Percentiles rank a stretch among this genome's conserved stretches.
phyloP scores from a whole-genome alignment of 768 basidiomycete genomes.

The Lentinula sp. region DNA sequence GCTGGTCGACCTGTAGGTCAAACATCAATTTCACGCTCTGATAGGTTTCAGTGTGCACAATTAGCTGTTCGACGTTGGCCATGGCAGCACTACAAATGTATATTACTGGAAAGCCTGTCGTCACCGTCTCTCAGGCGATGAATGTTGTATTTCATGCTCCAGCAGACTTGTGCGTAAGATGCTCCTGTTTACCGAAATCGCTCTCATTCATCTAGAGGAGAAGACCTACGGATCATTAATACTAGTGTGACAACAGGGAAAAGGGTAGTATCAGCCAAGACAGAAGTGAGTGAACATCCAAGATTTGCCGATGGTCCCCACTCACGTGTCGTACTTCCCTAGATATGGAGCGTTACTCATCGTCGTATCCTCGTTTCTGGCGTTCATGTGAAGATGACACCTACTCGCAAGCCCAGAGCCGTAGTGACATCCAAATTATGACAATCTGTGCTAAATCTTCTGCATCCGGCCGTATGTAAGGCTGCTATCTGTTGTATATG shows the following conservation, averaged over 20 bases:
- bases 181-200: too few relatives aligned
- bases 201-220: neutral
- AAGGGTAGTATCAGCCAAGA: neutral
- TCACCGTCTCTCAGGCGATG: slow-evolving; percentile 26
- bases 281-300: neutral
- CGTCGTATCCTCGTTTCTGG: slow-evolving; percentile 50
- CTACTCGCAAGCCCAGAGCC: slow-evolving; percentile 20
- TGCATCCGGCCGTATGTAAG: too few relatives aligned
- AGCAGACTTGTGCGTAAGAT: slow-evolving; percentile 18
- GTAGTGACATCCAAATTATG: neutral
- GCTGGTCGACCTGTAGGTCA: slow-evolving; percentile 22
- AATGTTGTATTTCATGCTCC: slow-evolving; percentile 25
- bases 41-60: too few relatives aligned
- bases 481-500: too few relatives aligned
- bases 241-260: neutral
- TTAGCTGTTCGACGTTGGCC: neutral
- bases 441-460: neutral
- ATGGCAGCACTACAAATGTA: neutral
- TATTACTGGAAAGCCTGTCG: neutral
- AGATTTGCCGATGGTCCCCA: neutral
- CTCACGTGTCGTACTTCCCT: neutral
- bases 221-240: neutral
- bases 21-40: neutral
- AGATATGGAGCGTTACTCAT: slow-evolving; percentile 55
- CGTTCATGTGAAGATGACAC: slow-evolving; percentile 49